Conservation (phyloP, 805 yeast species). For the Ogataea ramenticola region DNA sequence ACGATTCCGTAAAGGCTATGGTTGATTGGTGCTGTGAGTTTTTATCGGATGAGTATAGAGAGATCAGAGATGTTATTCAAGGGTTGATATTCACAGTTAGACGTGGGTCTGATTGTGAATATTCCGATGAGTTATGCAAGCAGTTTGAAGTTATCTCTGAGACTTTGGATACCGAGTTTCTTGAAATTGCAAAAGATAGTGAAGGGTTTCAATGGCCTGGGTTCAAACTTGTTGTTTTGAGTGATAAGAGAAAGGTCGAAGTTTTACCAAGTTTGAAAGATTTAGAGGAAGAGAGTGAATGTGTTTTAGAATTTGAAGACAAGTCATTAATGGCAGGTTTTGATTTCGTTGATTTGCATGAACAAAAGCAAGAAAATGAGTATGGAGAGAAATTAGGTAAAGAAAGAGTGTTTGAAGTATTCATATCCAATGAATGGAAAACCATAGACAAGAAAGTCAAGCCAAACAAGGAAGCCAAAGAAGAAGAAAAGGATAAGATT, state of each 20-base stretch:
- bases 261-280: not conserved
- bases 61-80: conserved; percentile 37
- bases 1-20: conserved; percentile 19
- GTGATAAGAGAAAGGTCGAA: conserved; percentile 5
- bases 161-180: not conserved
- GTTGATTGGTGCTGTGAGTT: conserved; percentile 34
- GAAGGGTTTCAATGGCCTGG: conserved; percentile 26
- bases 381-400: conserved; percentile 31
- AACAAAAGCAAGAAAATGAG: no score
- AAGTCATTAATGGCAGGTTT: conserved; percentile 29
- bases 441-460: conserved; percentile 9
- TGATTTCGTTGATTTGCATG: conserved; percentile 36
- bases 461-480: no score
- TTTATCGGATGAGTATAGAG: conserved; percentile 27
- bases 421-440: conserved; percentile 40
- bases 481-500: no score
- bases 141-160: conserved; percentile 9
- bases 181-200: not conserved
- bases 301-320: conserved; percentile 31
- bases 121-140: conserved; percentile 16
- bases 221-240: conserved; percentile 30
- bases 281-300: not conserved
- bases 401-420: conserved; percentile 31
- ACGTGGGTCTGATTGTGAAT: conserved; percentile 16
- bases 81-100: conserved; percentile 39